Conservation (phyloP, 345 rosid species). For the Odontarrhena argentea region DNA sequence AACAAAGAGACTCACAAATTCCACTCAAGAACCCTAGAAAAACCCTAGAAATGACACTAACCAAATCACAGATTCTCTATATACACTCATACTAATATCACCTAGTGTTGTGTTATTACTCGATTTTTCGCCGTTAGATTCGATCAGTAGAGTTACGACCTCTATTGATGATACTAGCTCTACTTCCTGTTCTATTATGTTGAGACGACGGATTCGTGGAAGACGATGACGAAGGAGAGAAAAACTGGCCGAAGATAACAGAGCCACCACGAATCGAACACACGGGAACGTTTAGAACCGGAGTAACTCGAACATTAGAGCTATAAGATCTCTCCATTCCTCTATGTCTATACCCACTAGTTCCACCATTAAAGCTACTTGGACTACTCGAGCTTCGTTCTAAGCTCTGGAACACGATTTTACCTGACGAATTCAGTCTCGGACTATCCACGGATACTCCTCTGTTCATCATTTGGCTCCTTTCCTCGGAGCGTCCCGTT, state of each 20-base stretch:
- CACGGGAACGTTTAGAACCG: slow-evolving; percentile 71
- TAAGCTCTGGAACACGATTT: slow-evolving; percentile 80
- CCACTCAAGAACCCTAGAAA: slow-evolving; percentile 28
- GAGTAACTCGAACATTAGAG: slow-evolving; percentile 69
- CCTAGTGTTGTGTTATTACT: slow-evolving; percentile 20
- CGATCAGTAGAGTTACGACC: slow-evolving; percentile 39
- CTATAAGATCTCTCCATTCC: slow-evolving; percentile 91
- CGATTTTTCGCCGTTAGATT: slow-evolving; percentile 24
- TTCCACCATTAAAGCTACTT: slow-evolving; percentile 94
- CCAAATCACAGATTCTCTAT: slow-evolving; percentile 9
- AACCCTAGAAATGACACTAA: slow-evolving; percentile 18
- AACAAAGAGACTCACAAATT: background rate
- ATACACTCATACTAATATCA: slow-evolving; percentile 2
- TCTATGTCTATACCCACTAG: slow-evolving; percentile 64
- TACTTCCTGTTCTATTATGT: slow-evolving; percentile 44
- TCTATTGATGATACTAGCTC: slow-evolving; percentile 34
- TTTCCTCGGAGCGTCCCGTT: too few species aligned
- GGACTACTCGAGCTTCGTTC: slow-evolving; percentile 98
- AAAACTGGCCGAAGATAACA: slow-evolving; percentile 58
- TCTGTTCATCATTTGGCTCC: slow-evolving; percentile 40
- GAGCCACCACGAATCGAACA: slow-evolving; percentile 61
- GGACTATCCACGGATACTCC: slow-evolving; percentile 92
- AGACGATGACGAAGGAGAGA: slow-evolving; percentile 44
- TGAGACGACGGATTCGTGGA: slow-evolving; percentile 39
- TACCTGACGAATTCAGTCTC: slow-evolving; percentile 90